Evolutionary conservation across 176 grass and related monocot genomes (phyloP).

Genomic region (Avena atlantica): DNA sequence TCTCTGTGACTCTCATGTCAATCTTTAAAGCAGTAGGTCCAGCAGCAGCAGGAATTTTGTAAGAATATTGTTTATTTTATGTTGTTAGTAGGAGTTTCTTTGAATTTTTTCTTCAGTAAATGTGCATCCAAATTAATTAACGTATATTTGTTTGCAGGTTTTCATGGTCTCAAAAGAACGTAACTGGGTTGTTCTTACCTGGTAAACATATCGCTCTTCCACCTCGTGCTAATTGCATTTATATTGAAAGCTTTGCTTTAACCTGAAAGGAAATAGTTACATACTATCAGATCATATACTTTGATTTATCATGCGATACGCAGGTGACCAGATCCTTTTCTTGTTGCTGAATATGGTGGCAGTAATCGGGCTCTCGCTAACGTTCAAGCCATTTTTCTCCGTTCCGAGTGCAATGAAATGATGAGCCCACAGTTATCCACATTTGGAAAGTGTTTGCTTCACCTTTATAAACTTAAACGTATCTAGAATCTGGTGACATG

Average conservation of each 20-base stretch:
- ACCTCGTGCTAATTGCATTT: neutral
- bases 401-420: constrained; percentile 25
- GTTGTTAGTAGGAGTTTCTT: neutral
- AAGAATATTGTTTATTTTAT: constrained; percentile 2
- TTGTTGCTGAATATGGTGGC: constrained; percentile 53
- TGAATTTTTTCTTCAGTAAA: neutral
- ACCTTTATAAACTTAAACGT: neutral
- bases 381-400: constrained; percentile 59
- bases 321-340: constrained; percentile 65
- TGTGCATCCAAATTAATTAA: neutral
- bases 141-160: constrained; percentile 47
- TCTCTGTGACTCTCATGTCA: constrained; percentile 70
- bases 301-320: constrained; percentile 14
- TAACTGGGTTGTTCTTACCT: constrained; percentile 50
- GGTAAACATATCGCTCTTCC: constrained; percentile 33
- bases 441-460: neutral
- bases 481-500: neutral
- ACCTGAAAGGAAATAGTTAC: neutral
- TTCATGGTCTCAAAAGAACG: constrained; percentile 69
- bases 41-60: constrained; percentile 68
- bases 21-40: constrained; percentile 72
- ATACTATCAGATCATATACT: neutral
- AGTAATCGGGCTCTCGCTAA: constrained; percentile 47
- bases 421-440: neutral
- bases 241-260: neutral